A percentile compares a stretch with the other conserved stretches of the same genome.
These are phyloP conservation scores for Tinospora cordifolia DNA, from an alignment of 164 flowering plant species.

Conservation along the genomic window DNA sequence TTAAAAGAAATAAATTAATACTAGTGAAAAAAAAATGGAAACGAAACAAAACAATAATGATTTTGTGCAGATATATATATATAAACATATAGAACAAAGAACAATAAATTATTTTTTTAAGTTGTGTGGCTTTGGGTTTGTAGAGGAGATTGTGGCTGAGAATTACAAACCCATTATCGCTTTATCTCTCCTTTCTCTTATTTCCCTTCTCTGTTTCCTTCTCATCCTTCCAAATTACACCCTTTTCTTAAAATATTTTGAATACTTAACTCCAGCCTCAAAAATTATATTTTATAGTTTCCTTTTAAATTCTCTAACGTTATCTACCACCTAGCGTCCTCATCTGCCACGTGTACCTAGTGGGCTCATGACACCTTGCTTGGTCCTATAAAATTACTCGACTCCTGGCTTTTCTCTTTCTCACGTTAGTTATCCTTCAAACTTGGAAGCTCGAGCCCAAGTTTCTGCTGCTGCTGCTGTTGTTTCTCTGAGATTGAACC, in stretches of 20 bases:
- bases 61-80: too few species aligned
- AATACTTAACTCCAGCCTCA: too few species aligned
- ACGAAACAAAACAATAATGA: too few species aligned
- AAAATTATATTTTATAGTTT: too few species aligned
- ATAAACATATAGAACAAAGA: conserved; percentile 14
- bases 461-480: neutral
- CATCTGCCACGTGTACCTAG: neutral
- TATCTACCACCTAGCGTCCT: neutral
- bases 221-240: conserved; percentile 18
- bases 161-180: conserved; percentile 40
- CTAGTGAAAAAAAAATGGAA: too few species aligned
- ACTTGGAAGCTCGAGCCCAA: neutral
- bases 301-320: neutral
- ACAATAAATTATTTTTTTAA: neutral
- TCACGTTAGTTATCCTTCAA: conserved; percentile 9
- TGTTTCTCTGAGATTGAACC: neutral
- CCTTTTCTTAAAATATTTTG: neutral
- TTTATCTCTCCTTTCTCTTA: conserved; percentile 36
- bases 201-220: neutral
- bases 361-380: neutral
- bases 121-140: conserved; percentile 32
- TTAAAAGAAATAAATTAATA: too few species aligned
- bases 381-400: conserved; percentile 4
- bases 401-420: conserved; percentile 15
- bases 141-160: conserved; percentile 33